These are phyloP conservation scores for Xylariales sp. DNA, from an alignment of 2,329 filamentous ascomycete species.

Conservation along the genomic window DNA sequence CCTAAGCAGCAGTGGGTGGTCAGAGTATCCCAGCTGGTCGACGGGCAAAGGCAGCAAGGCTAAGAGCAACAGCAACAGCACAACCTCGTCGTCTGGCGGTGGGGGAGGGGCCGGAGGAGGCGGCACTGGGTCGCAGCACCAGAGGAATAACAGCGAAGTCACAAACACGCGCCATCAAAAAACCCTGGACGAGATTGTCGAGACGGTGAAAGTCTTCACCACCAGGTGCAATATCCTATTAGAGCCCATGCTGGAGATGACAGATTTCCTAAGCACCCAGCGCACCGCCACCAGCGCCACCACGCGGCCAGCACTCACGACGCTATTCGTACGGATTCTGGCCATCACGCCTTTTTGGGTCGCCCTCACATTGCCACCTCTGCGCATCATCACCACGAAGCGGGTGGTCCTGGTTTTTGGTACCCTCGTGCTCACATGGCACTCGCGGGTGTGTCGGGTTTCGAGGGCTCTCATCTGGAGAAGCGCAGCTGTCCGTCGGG, in stretches of 20 bases:
- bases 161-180: conserved; percentile 78
- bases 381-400: conserved; percentile 81
- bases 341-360: conserved; percentile 89
- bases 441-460: conserved; percentile 81
- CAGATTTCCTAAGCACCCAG: conserved; percentile 90
- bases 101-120: conserved; percentile 19
- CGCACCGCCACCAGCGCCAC: conserved; percentile 87
- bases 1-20: conserved; percentile 78
- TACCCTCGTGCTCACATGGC: conserved; percentile 85
- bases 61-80: conserved; percentile 24
- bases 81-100: conserved; percentile 16
- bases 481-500: conserved; percentile 66
- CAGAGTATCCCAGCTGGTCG: conserved; percentile 31
- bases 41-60: conserved; percentile 19
- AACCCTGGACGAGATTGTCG: conserved; percentile 94
- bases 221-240: conserved; percentile 87
- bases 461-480: conserved; percentile 87
- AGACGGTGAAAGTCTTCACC: conserved; percentile 86
- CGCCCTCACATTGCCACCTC: conserved; percentile 72
- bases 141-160: conserved; percentile 48
- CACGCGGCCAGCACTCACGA: conserved; percentile 82
- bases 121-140: conserved; percentile 28
- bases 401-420: conserved; percentile 82
- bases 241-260: conserved; percentile 82
- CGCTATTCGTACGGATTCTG: conserved; percentile 83